Evolutionary conservation across 345 rosid species (phyloP).

Genomic region (Camelina neglecta): DNA sequence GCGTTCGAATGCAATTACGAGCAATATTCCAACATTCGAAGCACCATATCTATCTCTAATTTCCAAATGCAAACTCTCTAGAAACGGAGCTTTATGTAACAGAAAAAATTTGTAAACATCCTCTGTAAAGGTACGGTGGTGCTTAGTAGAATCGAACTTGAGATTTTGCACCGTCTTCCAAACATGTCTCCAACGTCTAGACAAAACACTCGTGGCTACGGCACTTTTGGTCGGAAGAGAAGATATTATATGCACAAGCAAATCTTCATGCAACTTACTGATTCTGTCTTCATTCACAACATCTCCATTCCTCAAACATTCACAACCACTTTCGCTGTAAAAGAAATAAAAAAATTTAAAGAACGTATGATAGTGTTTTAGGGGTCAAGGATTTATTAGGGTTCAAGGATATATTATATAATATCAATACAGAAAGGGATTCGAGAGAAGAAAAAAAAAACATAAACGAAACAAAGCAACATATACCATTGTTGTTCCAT

Average conservation of each 20-base stretch:
- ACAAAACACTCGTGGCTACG: neutral
- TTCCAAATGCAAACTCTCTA: neutral
- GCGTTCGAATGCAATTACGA: neutral
- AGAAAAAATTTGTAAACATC: neutral
- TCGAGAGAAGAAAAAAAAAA: neutral
- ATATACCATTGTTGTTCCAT: slow-evolving; percentile 17
- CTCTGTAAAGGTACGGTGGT: neutral
- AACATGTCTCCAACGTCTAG: neutral
- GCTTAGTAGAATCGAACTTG: neutral
- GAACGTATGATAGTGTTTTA: neutral
- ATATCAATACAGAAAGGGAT: neutral
- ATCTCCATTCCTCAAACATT: neutral
- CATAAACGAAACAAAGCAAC: neutral
- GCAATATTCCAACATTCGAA: neutral
- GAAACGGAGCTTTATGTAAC: neutral
- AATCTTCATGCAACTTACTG: neutral
- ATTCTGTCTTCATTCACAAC: neutral
- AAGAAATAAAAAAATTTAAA: neutral
- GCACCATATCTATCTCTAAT: fast-evolving
- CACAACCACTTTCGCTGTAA: neutral
- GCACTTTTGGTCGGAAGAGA: neutral
- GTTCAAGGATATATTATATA: neutral
- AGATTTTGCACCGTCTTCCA: slow-evolving; percentile 10
- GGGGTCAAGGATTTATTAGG: neutral
- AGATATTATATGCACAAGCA: neutral